Percentiles rank a stretch among this genome's conserved stretches.
Evolutionary conservation across 78 protist genomes (phyloP).

Genomic region (Isochrysis galbana): DNA sequence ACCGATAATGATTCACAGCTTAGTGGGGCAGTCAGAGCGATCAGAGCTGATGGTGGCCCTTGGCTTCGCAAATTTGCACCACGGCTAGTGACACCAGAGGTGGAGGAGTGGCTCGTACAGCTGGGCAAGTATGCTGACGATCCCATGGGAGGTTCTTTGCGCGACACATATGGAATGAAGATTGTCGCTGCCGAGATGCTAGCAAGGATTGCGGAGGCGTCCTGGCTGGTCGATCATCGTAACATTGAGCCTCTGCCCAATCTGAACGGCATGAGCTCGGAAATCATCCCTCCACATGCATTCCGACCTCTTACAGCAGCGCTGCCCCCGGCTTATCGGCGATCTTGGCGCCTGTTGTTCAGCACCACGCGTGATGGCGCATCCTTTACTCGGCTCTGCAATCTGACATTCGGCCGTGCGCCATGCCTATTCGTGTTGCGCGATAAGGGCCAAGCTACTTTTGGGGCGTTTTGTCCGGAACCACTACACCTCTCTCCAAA

Average conservation of each 20-base stretch:
- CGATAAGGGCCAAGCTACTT: not conserved
- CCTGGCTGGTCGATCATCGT: not conserved
- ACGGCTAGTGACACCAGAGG: not conserved
- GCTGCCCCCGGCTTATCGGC: not conserved
- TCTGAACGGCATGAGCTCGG: not conserved
- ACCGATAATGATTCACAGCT: not conserved
- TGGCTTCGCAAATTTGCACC: not conserved
- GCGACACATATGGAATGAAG: not conserved
- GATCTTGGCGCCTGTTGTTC: not conserved
- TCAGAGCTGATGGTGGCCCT: not conserved
- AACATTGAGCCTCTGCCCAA: not conserved
- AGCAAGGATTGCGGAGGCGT: not conserved
- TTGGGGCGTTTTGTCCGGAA: not conserved
- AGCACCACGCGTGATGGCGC: not conserved
- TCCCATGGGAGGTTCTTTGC: not conserved
- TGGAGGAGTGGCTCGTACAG: not conserved
- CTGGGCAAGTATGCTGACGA: not conserved
- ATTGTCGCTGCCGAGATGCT: not conserved
- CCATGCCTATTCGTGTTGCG: not conserved
- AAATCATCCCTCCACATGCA: not conserved
- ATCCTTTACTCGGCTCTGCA: not conserved
- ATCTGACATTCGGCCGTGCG: not conserved
- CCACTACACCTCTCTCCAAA: not conserved
- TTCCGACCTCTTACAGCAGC: not conserved
- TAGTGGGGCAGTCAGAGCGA: no score